Conservation (phyloP, 495 filamentous ascomycete genomes). For the Trichocladium uniseriatum region DNA sequence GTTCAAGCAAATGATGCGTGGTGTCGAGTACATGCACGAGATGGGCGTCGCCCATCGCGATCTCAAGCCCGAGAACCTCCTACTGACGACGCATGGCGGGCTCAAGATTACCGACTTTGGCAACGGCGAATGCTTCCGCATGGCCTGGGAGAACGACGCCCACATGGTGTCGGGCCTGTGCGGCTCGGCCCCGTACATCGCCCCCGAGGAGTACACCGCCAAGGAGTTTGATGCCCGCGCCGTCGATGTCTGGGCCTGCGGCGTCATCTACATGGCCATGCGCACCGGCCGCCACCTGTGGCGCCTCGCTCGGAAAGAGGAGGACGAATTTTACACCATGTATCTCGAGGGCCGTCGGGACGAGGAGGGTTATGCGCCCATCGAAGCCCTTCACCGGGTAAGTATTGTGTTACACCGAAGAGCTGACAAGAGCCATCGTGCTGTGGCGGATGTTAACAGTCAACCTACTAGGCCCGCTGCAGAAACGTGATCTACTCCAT, state of each 20-base stretch:
- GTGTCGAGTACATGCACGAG: slow-evolving; percentile 98
- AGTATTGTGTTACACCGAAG: slow-evolving; percentile 31
- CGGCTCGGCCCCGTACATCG: slow-evolving; percentile 94
- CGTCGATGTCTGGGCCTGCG: slow-evolving; percentile 95
- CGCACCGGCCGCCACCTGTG: slow-evolving; percentile 91
- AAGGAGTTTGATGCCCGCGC: slow-evolving; percentile 94
- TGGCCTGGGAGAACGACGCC: slow-evolving; percentile 97
- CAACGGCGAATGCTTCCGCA: slow-evolving; percentile 98
- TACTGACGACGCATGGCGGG: slow-evolving; percentile 86
- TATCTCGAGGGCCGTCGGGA: slow-evolving; percentile 88
- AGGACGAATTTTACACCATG: slow-evolving; percentile 92
- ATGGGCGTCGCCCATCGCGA: slow-evolving; percentile 99
- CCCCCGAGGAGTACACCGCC: slow-evolving; percentile 91
- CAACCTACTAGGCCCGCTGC: slow-evolving; percentile 66
- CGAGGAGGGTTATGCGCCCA: slow-evolving; percentile 91
- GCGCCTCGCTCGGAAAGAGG: slow-evolving; percentile 89
- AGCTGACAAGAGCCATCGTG: slow-evolving; percentile 11
- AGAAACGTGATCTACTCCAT: slow-evolving; percentile 99
- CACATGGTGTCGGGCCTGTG: slow-evolving; percentile 97
- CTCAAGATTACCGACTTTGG: slow-evolving; percentile 99
- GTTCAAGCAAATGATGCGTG: slow-evolving; percentile 99
- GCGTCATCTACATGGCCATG: slow-evolving; percentile 99
- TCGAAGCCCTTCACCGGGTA: slow-evolving; percentile 92
- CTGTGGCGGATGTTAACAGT: not conserved
- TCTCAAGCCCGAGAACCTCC: slow-evolving; percentile 92